Evolutionary conservation across 306 rosid genomes (phyloP).

Genomic region (Trifolium repens): DNA sequence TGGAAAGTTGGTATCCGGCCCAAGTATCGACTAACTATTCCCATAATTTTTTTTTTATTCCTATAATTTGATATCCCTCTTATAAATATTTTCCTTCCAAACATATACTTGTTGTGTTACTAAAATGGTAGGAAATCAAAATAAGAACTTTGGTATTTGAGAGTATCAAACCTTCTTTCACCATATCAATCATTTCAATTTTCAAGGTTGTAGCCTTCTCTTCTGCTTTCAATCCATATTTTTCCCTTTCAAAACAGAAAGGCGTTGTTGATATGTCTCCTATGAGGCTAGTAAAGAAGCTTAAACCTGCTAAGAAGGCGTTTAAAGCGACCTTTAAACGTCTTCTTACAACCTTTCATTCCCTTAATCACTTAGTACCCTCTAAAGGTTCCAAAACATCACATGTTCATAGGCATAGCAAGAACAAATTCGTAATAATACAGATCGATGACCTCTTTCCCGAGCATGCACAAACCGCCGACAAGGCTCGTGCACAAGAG

Average conservation of each 20-base stretch:
- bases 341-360: constrained; percentile 42
- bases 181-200: constrained; percentile 18
- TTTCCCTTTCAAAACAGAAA: constrained; percentile 10
- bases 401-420: not conserved
- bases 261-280: constrained; percentile 50
- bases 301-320: constrained; percentile 58
- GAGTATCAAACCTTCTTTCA: constrained; percentile 14
- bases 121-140: too few species aligned
- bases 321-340: constrained; percentile 52
- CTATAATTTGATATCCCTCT: too few species aligned
- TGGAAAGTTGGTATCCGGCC: too few species aligned
- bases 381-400: constrained; percentile 35
- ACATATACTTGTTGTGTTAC: too few species aligned
- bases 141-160: too few species aligned
- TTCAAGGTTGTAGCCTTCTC: not conserved
- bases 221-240: not conserved
- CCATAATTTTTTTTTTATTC: too few species aligned
- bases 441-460: constrained; percentile 67
- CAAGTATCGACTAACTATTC: too few species aligned
- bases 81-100: too few species aligned
- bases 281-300: constrained; percentile 54
- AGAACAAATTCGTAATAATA: constrained; percentile 53
- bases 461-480: not conserved
- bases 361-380: constrained; percentile 43
- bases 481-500: not conserved